A percentile compares a stretch with the other conserved stretches of the same genome.
These are phyloP conservation scores for Microbotryum intermedium DNA, from an alignment of 1,284 basidiomycete species.

Conservation along the genomic window DNA sequence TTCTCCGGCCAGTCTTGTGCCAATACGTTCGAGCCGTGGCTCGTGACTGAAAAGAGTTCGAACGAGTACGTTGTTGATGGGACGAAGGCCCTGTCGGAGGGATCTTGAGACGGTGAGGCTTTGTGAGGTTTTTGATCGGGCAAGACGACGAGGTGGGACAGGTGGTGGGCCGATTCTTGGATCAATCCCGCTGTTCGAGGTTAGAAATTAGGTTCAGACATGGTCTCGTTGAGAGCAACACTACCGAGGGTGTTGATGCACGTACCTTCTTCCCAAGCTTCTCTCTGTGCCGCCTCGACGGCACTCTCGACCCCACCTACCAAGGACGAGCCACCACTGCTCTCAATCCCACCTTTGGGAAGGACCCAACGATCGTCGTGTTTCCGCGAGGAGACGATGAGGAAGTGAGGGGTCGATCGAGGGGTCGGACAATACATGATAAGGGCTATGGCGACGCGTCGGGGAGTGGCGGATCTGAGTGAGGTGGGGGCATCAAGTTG, in stretches of 20 bases:
- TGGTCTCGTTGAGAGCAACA: too few relatives aligned
- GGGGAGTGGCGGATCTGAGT: constrained; percentile 6
- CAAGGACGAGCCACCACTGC: not conserved
- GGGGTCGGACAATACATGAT: not conserved
- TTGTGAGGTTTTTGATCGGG: constrained; percentile 23
- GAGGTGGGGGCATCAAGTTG: too few relatives aligned
- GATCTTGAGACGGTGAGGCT: constrained; percentile 12
- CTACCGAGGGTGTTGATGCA: too few relatives aligned
- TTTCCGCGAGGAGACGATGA: constrained; percentile 18
- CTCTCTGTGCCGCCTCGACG: constrained; percentile 12
- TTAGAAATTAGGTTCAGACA: not conserved
- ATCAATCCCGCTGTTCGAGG: constrained; percentile 10
- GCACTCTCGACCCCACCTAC: constrained; percentile 5
- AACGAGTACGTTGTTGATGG: constrained; percentile 17
- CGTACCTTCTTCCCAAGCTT: constrained; percentile 30
- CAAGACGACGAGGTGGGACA: constrained; percentile 16
- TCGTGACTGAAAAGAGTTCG: constrained; percentile 21
- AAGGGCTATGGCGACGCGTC: constrained; percentile 20
- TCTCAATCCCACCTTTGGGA: constrained; percentile 27
- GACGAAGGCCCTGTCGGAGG: constrained; percentile 10
- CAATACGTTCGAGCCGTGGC: not conserved
- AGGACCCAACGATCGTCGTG: constrained; percentile 14
- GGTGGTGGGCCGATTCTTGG: not conserved
- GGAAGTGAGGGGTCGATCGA: constrained; percentile 5
- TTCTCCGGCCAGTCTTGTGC: constrained; percentile 22